phyloP scores from a whole-genome alignment of 2,329 filamentous ascomycete genomes.

The Exophiala viscosa region DNA sequence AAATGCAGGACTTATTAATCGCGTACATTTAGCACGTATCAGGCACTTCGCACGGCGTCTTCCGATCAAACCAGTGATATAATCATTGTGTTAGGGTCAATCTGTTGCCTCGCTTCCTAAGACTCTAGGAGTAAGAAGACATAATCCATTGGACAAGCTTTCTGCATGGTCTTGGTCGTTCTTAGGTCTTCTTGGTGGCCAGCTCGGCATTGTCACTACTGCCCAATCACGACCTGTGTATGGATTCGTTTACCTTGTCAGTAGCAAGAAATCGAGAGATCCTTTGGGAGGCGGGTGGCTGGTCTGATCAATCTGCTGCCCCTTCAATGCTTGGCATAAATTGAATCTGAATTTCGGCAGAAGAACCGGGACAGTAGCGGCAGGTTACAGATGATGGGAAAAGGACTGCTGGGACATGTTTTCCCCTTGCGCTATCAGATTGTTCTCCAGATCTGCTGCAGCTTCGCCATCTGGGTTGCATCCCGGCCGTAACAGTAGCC shows the following conservation, averaged over 20 bases:
- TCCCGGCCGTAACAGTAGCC: no score
- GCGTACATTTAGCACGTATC: no score
- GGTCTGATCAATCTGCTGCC: neutral
- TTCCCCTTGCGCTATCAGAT: no score
- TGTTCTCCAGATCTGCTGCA: no score
- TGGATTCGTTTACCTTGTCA: no score
- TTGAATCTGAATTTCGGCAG: neutral
- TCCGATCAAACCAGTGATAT: neutral
- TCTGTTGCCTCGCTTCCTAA: no score
- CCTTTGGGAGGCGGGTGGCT: neutral
- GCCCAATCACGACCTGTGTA: no score
- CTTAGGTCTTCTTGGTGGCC: neutral
- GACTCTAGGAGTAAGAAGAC: no score
- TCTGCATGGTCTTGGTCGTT: neutral
- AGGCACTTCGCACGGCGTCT: no score
- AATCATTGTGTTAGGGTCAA: no score
- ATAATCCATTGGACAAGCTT: neutral
- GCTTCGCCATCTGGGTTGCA: no score
- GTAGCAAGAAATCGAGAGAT: neutral
- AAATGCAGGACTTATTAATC: neutral
- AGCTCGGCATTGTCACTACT: neutral
- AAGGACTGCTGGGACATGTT: no score
- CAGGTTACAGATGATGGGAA: neutral
- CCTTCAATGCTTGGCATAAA: constrained; percentile 2
- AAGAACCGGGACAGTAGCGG: neutral